These are phyloP conservation scores for Cucumis melo DNA, from an alignment of 306 rosid species.

Conservation along the genomic window DNA sequence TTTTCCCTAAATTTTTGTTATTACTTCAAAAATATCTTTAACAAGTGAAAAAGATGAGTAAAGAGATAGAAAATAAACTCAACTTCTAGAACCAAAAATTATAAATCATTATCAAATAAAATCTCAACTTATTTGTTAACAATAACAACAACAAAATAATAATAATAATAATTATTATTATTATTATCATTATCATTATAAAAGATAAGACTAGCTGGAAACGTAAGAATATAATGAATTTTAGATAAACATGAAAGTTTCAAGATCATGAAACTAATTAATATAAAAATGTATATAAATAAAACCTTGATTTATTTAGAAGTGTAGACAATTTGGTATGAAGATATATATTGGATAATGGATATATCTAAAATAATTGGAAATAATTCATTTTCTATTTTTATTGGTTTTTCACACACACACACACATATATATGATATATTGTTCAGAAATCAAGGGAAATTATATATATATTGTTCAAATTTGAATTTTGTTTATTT, in stretches of 20 bases:
- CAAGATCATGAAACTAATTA: background rate
- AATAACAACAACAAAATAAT: no score
- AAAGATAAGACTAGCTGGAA: background rate
- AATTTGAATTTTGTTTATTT: no score
- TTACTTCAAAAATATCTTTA: background rate
- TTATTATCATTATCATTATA: background rate
- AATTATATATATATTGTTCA: no score
- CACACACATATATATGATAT: no score
- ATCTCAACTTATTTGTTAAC: no score
- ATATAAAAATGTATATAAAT: no score
- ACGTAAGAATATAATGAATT: background rate
- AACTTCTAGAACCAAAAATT: background rate
- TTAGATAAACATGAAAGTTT: background rate
- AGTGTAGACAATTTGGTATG: background rate
- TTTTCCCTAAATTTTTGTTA: background rate
- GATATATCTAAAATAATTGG: no score
- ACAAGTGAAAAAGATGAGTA: background rate
- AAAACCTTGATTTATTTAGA: background rate
- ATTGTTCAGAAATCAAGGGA: no score
- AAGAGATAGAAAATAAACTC: no score
- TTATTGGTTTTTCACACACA: no score
- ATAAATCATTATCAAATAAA: background rate
- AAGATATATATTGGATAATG: background rate
- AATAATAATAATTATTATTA: no score
- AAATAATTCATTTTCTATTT: no score